A percentile compares a stretch with the other conserved stretches of the same genome.
phyloP scores from a whole-genome alignment of 1,139 yeast species.

The Pichia inconspicua region DNA sequence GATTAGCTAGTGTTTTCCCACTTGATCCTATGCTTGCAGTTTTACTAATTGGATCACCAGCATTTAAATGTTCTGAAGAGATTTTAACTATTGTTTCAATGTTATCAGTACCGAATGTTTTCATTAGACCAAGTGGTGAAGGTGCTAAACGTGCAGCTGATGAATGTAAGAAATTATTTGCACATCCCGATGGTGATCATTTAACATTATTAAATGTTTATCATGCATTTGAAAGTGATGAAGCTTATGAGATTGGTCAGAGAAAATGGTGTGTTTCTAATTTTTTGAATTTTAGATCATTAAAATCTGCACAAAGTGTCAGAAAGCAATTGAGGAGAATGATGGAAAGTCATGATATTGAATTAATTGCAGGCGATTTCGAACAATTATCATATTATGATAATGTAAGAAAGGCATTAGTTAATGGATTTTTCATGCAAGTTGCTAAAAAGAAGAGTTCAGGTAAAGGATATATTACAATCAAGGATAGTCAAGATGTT shows the following conservation, averaged over 20 bases:
- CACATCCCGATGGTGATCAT: slow-evolving; percentile 95
- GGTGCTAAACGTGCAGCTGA: slow-evolving; percentile 86
- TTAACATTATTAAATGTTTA: slow-evolving; percentile 82
- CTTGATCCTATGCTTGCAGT: slow-evolving; percentile 94
- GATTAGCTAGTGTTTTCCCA: slow-evolving; percentile 88
- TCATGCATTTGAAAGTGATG: slow-evolving; percentile 72
- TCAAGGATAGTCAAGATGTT: slow-evolving; percentile 94
- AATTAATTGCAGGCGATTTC: slow-evolving; percentile 60
- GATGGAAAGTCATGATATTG: slow-evolving; percentile 76
- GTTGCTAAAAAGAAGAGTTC: slow-evolving; percentile 82
- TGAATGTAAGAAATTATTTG: slow-evolving; percentile 79
- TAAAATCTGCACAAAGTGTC: slow-evolving; percentile 77
- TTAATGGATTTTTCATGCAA: slow-evolving; percentile 97
- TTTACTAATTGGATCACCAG: slow-evolving; percentile 81
- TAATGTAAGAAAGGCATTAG: slow-evolving; percentile 76
- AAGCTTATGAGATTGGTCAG: slow-evolving; percentile 51
- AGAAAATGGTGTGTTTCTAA: slow-evolving; percentile 90
- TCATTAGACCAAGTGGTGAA: slow-evolving; percentile 83
- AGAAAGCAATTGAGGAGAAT: slow-evolving; percentile 74
- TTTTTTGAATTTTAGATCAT: slow-evolving; percentile 74
- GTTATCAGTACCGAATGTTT: slow-evolving; percentile 76
- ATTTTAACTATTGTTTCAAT: slow-evolving; percentile 82
- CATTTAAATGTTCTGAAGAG: slow-evolving; percentile 81
- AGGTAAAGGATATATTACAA: slow-evolving; percentile 73
- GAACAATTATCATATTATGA: slow-evolving; percentile 62